Evolutionary conservation across 2,329 filamentous ascomycete species (phyloP), one percentile per base, ranked within the genome.

Genomic region (Mycosphaerella sp.): DNA sequence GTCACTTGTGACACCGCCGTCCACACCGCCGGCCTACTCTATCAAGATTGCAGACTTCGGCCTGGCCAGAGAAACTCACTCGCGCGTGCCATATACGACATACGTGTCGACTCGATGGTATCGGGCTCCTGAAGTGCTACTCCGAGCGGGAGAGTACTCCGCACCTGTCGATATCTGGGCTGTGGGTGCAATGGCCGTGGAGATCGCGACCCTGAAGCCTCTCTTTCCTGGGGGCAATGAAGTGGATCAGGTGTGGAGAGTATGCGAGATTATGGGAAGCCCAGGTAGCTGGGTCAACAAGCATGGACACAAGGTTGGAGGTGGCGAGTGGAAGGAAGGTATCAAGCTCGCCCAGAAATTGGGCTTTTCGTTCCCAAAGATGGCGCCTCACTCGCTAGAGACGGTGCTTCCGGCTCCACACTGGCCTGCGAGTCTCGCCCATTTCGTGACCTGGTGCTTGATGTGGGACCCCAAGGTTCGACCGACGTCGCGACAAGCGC

Each of bases 21-120:
- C 91, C 2, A 97, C 91, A 18, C 93, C 93, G 16, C 89, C 91
- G 2, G 80, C 84, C 1, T 98, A 97, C 71, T 91, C 90, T 0
- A 93, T 98, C 63, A 98, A 98, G 75, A 95, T 98, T 63, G 93
- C 93, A 64, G 93, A 98, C 68, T 98, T 98, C 71, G 93, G 93
- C 58, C 80, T 98, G 13, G 93, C 93, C n/a, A 81, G 93, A 63
- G 93, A 98, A 72, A 98, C 90, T 0, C 89, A 97, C 68, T 97
- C 93, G 1, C 95, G 93, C 68, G 78, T 94, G 35, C 90, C 93
- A 0, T 98, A 97, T 72, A 98, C 93, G 0, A 98, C 93, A 2
- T 98, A 98, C 63, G 93, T 98, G 39, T 98, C 93, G 1, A 98
- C 93, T 3, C 78, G 93, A 70, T 98, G 93, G 93, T 98, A 88